Evolutionary conservation across 768 basidiomycete species (phyloP).

Genomic region (Phlebiopsis flavidoalba): DNA sequence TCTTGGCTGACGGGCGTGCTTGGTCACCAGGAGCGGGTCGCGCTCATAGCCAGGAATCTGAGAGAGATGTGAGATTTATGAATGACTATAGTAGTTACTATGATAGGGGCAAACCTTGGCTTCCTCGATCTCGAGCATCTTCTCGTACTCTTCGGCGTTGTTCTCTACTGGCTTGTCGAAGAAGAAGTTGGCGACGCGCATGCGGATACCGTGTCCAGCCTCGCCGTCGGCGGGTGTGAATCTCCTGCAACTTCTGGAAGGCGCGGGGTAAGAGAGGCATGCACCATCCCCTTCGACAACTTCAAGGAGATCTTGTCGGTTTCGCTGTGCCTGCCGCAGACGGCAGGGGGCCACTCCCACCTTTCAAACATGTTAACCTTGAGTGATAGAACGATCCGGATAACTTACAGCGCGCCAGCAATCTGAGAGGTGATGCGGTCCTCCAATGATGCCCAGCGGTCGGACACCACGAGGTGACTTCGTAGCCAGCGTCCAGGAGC

Average conservation of each 20-base stretch:
- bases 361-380: slow-evolving; percentile 13
- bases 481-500: slow-evolving; percentile 31
- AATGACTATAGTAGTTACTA: not conserved
- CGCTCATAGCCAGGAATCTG: slow-evolving; percentile 23
- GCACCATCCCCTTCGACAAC: slow-evolving; percentile 30
- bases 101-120: not conserved
- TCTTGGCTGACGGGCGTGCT: slow-evolving; percentile 25
- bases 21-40: slow-evolving; percentile 16
- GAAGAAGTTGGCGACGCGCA: slow-evolving; percentile 32
- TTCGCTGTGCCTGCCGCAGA: slow-evolving; percentile 34
- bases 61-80: not conserved
- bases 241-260: slow-evolving; percentile 19
- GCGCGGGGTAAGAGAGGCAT: slow-evolving; percentile 32
- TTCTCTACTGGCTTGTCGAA: slow-evolving; percentile 23
- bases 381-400: not conserved
- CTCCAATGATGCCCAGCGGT: slow-evolving; percentile 12
- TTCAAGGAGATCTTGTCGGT: slow-evolving; percentile 29
- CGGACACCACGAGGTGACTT: slow-evolving; percentile 29
- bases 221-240: slow-evolving; percentile 17
- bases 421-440: slow-evolving; percentile 18
- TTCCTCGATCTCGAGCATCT: slow-evolving; percentile 22
- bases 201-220: slow-evolving; percentile 25
- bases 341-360: slow-evolving; percentile 36
- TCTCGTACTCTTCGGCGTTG: slow-evolving; percentile 23
- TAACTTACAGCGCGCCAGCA: slow-evolving; percentile 22